A percentile compares a stretch with the other conserved stretches of the same genome.
Evolutionary conservation across 805 yeast genomes (phyloP).

Genomic region (Kazachstania viticola): DNA sequence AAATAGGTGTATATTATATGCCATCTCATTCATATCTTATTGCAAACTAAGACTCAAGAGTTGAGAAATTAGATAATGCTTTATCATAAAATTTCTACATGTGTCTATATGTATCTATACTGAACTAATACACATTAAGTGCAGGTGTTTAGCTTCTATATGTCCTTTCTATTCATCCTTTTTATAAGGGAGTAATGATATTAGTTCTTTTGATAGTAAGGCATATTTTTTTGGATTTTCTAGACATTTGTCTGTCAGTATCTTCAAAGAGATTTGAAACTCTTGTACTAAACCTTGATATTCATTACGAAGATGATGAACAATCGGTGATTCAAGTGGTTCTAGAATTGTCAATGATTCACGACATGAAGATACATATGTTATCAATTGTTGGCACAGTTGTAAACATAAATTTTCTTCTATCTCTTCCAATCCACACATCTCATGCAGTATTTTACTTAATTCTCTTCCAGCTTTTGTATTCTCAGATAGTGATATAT

Average conservation of each 20-base stretch:
- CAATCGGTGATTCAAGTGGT: slow-evolving; percentile 16
- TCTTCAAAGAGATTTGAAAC: slow-evolving; percentile 20
- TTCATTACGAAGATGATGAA: slow-evolving; percentile 20
- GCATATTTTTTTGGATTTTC: slow-evolving; percentile 7
- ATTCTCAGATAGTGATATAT: slow-evolving; percentile 9
- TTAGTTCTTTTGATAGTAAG: slow-evolving; percentile 7
- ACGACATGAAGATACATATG: slow-evolving; percentile 6
- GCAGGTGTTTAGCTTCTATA: too few species aligned
- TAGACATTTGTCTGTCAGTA: slow-evolving; percentile 18
- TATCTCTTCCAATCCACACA: slow-evolving; percentile 17
- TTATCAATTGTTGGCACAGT: slow-evolving; percentile 8
- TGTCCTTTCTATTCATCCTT: not conserved
- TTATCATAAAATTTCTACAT: too few species aligned
- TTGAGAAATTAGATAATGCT: too few species aligned
- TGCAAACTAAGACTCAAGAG: too few species aligned
- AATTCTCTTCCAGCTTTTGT: slow-evolving; percentile 12
- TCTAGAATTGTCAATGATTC: slow-evolving; percentile 7
- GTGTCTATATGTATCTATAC: too few species aligned
- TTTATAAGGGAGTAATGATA: slow-evolving; percentile 1
- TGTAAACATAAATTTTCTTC: slow-evolving; percentile 12
- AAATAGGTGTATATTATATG: too few species aligned
- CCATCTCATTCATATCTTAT: too few species aligned
- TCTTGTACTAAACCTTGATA: slow-evolving; percentile 22
- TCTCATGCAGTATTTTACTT: slow-evolving; percentile 16
- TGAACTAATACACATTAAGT: too few species aligned